Base-by-base conservation (phyloP, 169 alveolate genomes). In the Cryptosporidium viatorum region DNA sequence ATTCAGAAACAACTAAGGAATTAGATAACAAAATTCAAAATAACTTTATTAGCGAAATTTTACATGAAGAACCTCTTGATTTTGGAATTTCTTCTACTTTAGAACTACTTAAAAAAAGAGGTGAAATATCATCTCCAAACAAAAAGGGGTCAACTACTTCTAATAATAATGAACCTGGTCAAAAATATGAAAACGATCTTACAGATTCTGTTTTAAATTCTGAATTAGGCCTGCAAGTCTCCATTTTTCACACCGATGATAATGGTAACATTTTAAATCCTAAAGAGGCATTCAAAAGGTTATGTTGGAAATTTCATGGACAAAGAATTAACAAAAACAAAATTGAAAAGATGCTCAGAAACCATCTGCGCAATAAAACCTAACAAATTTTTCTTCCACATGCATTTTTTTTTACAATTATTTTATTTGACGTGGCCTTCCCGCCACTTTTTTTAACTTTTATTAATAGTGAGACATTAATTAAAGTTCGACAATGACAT, bases 251-350 rank as follows among this genome's bases (percentile, higher is more conserved):
- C n/a, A 80, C 75, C 1, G 87, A 80, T 37, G 68, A 80, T 10
- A 80, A 80, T 33, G 87, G 87, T 8, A 80, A 80, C 23, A 45
- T 80, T 21, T 23, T 80, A 60, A 65, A 59, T 41, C 75, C 55
- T 41, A 80, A 80, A 33, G 71, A 60, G 1, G 87, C 87, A 21
- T 80, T 80, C 29, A 80, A 65, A 80, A 35, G 68, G 26, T 33
- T 80, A 6, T 80, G 87, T n/a, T 80, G 87, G 87, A 80, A 80
- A 62, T 80, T 80, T 33, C 87, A 80, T 65, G 87, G 87, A 1
- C 73, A 80, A 50, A 80, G 62, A 37, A 26, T 65, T 48, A 65
- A 65, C 48, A 80, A 62, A 65, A 80, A 80, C 37, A 80, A 80
- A 43, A 14, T 80, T 3, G 87, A 80, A 35, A 80, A 58, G 29